Evolutionary conservation across 2,329 filamentous ascomycete species (phyloP).

Genomic region (Colletotrichum sp.): DNA sequence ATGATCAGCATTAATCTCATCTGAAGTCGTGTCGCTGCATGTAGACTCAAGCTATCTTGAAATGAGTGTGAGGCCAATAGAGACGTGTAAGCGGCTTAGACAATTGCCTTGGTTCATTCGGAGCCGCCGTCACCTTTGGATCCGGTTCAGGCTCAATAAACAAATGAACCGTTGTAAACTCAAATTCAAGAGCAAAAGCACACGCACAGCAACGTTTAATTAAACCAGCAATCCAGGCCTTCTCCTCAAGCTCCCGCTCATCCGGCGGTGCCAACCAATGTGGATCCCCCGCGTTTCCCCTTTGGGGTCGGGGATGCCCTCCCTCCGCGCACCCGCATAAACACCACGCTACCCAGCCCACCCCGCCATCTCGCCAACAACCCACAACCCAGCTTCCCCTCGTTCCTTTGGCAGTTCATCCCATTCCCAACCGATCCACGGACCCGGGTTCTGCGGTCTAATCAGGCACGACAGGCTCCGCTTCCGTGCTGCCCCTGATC

Average conservation of each 20-base stretch:
- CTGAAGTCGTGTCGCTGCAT: too few relatives aligned
- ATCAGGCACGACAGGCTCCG: background rate
- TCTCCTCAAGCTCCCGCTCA: constrained; percentile 7
- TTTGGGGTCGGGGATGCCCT: constrained; percentile 21
- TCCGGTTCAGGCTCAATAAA: background rate
- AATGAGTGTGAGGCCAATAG: background rate
- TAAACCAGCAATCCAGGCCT: background rate
- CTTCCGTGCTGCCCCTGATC: background rate
- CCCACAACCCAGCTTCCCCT: background rate
- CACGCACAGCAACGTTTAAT: background rate
- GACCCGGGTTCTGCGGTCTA: background rate
- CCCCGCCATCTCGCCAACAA: background rate
- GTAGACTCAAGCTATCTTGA: background rate
- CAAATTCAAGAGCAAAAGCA: background rate
- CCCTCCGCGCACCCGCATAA: constrained; percentile 22
- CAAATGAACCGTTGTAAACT: background rate
- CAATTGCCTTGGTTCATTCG: background rate
- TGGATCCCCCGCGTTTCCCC: background rate
- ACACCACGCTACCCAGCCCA: background rate
- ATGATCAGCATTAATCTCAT: background rate
- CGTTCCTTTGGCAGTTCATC: background rate
- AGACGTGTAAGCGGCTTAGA: background rate
- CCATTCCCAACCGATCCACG: background rate
- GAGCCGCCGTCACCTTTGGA: background rate
- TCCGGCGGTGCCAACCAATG: background rate